phyloP scores from a whole-genome alignment of 495 filamentous ascomycete species.

The Neurospora sp. region DNA sequence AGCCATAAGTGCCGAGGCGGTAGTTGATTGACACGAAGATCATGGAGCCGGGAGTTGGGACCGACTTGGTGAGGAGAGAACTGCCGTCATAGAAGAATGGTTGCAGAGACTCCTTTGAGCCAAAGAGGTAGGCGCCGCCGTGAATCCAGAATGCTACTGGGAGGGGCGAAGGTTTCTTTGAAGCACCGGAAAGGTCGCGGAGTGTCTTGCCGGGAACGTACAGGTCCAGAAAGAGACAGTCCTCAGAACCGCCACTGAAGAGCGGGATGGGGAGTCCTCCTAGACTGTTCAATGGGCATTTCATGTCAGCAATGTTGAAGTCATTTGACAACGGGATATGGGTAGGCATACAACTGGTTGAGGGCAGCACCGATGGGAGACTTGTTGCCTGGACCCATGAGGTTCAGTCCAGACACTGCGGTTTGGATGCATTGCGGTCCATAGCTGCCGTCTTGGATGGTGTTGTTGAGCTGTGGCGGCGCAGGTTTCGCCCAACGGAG shows the following conservation, averaged over 20 bases:
- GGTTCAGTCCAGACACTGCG: slow-evolving; percentile 23
- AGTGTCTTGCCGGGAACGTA: slow-evolving; percentile 18
- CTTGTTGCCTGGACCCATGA: slow-evolving; percentile 24
- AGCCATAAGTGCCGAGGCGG: slow-evolving; percentile 46
- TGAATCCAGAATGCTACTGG: slow-evolving; percentile 53
- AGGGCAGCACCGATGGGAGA: slow-evolving; percentile 25
- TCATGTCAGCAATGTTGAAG: neutral
- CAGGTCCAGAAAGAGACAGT: slow-evolving; percentile 44
- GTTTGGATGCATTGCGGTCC: slow-evolving; percentile 36
- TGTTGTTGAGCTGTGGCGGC: slow-evolving; percentile 33
- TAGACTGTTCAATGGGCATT: slow-evolving; percentile 6
- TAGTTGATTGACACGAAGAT: slow-evolving; percentile 57
- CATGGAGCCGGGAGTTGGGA: slow-evolving; percentile 21
- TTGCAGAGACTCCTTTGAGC: slow-evolving; percentile 35
- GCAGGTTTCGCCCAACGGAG: slow-evolving; percentile 47
- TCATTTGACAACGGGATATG: neutral
- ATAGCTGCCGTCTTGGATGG: slow-evolving; percentile 41
- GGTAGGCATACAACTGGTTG: slow-evolving; percentile 23
- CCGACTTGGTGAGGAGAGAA: slow-evolving; percentile 37
- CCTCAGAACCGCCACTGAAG: slow-evolving; percentile 34
- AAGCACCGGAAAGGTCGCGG: neutral
- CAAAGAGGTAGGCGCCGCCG: slow-evolving; percentile 47
- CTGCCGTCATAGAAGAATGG: slow-evolving; percentile 21
- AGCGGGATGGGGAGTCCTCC: slow-evolving; percentile 27
- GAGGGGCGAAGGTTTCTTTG: slow-evolving; percentile 11